A percentile compares a stretch with the other conserved stretches of the same genome.
Evolutionary conservation across 192 early-diverging fungal species (phyloP).

Genomic region (Backusella macrospora): DNA sequence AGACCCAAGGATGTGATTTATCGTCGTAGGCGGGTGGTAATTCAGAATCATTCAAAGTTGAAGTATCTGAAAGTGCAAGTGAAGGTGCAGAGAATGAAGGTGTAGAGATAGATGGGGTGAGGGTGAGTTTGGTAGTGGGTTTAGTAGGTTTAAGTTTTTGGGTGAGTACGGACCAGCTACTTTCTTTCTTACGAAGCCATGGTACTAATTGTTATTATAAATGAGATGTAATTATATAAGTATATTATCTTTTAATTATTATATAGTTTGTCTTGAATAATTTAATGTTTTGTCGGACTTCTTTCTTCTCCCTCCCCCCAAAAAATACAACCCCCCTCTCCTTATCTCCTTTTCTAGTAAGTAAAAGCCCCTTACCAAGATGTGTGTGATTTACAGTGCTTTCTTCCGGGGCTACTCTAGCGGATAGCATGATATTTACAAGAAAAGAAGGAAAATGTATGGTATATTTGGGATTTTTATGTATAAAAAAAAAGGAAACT

Average conservation of each 20-base stretch:
- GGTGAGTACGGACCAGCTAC: constrained; percentile 16
- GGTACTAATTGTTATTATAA: background rate
- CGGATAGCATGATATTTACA: constrained; percentile 2
- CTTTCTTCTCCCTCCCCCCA: background rate
- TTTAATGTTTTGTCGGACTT: background rate
- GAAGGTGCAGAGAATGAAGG: background rate
- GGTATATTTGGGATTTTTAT: background rate
- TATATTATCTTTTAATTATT: background rate
- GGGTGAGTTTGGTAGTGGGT: background rate
- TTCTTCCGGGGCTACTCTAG: constrained; percentile 11
- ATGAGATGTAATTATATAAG: background rate
- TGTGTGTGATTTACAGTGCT: constrained; percentile 2
- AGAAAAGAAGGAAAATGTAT: background rate
- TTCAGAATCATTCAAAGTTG: background rate
- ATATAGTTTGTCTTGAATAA: background rate
- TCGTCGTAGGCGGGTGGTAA: constrained; percentile 21
- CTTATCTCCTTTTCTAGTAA: no score
- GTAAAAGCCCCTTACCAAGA: background rate
- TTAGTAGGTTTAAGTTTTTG: background rate
- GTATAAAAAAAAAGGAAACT: background rate
- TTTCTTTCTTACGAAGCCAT: constrained; percentile 23
- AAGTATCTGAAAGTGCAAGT: background rate
- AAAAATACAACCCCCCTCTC: background rate
- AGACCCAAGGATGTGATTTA: constrained; percentile 26
- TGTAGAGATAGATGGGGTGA: no score